Percentiles rank a stretch among this genome's conserved stretches.
Conservation (phyloP, 495 filamentous ascomycete genomes). For the Podospora appendiculata region DNA sequence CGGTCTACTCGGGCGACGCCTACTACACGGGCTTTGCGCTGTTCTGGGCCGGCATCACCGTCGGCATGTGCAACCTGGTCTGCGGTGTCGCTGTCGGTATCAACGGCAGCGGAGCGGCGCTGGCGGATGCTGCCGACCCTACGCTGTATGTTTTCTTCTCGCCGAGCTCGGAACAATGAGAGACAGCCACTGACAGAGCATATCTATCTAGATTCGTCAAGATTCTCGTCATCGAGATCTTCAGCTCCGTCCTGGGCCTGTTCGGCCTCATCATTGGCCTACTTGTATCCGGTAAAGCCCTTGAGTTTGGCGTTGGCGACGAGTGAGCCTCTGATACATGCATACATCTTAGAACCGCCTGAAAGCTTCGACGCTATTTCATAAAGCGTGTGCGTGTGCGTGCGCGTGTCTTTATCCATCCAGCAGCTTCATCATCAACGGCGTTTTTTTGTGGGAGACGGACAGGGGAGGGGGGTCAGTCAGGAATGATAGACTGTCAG, state of each 20-base stretch:
- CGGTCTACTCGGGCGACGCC: slow-evolving; percentile 63
- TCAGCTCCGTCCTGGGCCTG: slow-evolving; percentile 95
- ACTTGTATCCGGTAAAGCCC: slow-evolving; percentile 73
- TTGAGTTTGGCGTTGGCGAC: slow-evolving; percentile 51
- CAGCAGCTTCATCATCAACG: slow-evolving; percentile 23
- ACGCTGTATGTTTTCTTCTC: slow-evolving; percentile 56
- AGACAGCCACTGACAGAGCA: slow-evolving; percentile 14
- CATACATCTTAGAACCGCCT: no score
- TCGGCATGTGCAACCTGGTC: slow-evolving; percentile 89
- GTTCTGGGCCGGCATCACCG: slow-evolving; percentile 92
- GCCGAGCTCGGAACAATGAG: not conserved
- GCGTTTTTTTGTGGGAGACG: slow-evolving; percentile 15
- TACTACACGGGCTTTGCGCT: slow-evolving; percentile 95
- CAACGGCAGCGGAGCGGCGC: slow-evolving; percentile 91
- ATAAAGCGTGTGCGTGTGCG: no score
- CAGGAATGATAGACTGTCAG: slow-evolving; percentile 14
- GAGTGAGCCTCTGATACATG: no score
- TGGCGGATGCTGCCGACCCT: slow-evolving; percentile 92
- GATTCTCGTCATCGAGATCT: slow-evolving; percentile 98
- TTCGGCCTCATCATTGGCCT: slow-evolving; percentile 96
- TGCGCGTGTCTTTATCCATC: no score
- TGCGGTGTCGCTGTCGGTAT: slow-evolving; percentile 97
- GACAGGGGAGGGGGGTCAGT: slow-evolving; percentile 20
- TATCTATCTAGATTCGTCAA: slow-evolving; percentile 73
- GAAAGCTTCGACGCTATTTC: no score